Evolutionary conservation across 352 stramenopile species (phyloP), one percentile per base, ranked within the genome.

Genomic region (Pythium aquatile): DNA sequence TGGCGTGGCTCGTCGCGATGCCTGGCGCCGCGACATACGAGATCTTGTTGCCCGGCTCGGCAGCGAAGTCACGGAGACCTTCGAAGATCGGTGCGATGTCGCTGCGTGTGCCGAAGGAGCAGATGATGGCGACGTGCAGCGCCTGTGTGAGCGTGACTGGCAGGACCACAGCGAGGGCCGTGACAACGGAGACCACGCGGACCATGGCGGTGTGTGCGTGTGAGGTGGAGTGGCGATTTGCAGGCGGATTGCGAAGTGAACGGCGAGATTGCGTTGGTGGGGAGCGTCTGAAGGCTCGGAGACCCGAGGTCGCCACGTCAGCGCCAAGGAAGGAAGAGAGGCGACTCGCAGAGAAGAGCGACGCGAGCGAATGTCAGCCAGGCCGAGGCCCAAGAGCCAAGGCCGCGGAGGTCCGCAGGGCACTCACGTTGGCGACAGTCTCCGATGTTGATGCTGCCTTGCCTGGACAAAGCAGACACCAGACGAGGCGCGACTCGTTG

Each of bases 21-120:
- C 63, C 63, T 9, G 29, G 55, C 7, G 63, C 63, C 2, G 63
- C 63, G 33, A 70, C 26, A 44, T 70, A 70, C 42, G 64, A 64
- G 64, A 70, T 37, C 32, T 53, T 58, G 64, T 70, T 65, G 58
- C 58, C 64, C 20, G 55, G 37, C n/a, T 66, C 44, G 10, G 30
- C 11, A 0, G 58, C 64, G 26, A 70, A 70, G 33, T 66, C 57
- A 10, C 42, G 39, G 30, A 70, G 64, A 5, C 57, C 64, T 62
- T 70, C 64, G 29, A 70, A 70, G 33, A 70, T 62, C 32, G 64
- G 64, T 9, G 64, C 64, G 24, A 70, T 63, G 55, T 70, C 57
- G 35, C 64, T 70, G 37, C 64, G 64, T 24, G 64, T 70, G 32
- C 64, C 64, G 30, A 70, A 70, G 20, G 64, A 64, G 35, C 51